Evolutionary conservation across 805 yeast species (phyloP).

Genomic region (Candida oleophila): DNA sequence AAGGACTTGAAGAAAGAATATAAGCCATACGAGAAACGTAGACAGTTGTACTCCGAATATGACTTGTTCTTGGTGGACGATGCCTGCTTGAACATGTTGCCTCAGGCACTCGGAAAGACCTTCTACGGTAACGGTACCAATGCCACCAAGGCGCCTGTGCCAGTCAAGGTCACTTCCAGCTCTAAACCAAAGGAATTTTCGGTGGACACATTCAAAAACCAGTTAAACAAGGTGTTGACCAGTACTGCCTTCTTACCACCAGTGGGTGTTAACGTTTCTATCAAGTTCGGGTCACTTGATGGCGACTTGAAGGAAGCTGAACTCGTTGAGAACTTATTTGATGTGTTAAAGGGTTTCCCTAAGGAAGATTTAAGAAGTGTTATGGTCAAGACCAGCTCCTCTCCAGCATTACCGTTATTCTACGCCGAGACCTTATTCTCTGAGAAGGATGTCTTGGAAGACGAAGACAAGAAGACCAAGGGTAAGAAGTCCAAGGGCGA

Average conservation of each 20-base stretch:
- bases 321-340: slow-evolving; percentile 58
- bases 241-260: slow-evolving; percentile 68
- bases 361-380: slow-evolving; percentile 52
- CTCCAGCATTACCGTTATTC: slow-evolving; percentile 86
- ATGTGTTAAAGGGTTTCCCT: slow-evolving; percentile 50
- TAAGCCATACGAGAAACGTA: slow-evolving; percentile 85
- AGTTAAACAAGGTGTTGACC: slow-evolving; percentile 55
- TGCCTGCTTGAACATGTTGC: slow-evolving; percentile 73
- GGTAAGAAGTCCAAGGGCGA: slow-evolving; percentile 14
- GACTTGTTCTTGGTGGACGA: slow-evolving; percentile 87
- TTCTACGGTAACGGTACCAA: slow-evolving; percentile 55
- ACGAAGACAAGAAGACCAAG: slow-evolving; percentile 19
- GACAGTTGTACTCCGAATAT: slow-evolving; percentile 65
- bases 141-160: slow-evolving; percentile 54
- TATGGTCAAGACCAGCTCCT: slow-evolving; percentile 61
- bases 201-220: slow-evolving; percentile 51
- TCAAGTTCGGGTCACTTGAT: slow-evolving; percentile 58
- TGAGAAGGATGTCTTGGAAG: slow-evolving; percentile 49
- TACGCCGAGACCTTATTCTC: slow-evolving; percentile 55
- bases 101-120: slow-evolving; percentile 77
- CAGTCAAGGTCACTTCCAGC: slow-evolving; percentile 24
- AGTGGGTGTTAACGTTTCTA: slow-evolving; percentile 63
- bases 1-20: slow-evolving; percentile 78
- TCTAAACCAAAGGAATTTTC: slow-evolving; percentile 41
- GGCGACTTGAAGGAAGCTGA: slow-evolving; percentile 40